phyloP scores from a whole-genome alignment of 352 stramenopile species.

The Sclerospora graminicola region DNA sequence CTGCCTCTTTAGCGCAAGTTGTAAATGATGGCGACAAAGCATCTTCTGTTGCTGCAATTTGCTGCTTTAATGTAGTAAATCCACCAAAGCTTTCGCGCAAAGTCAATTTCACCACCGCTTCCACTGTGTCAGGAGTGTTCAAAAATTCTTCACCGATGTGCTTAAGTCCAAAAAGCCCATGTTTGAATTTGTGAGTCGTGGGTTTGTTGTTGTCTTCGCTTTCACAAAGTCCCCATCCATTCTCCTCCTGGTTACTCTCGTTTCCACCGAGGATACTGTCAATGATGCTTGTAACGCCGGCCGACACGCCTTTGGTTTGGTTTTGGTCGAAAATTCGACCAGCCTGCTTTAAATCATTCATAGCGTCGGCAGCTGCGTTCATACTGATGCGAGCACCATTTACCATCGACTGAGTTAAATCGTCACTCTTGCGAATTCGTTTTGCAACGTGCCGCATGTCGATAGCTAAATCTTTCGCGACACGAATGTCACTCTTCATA shows the following conservation, averaged over 20 bases:
- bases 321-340: conserved; percentile 22
- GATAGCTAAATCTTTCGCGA: conserved; percentile 11
- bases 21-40: conserved; percentile 12
- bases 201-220: background rate
- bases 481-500: conserved; percentile 21
- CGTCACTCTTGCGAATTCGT: conserved; percentile 12
- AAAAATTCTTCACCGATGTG: background rate
- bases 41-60: conserved; percentile 15
- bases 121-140: conserved; percentile 10
- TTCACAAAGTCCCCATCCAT: background rate
- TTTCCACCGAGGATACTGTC: conserved; percentile 5
- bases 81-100: conserved; percentile 16
- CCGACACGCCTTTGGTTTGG: conserved; percentile 8
- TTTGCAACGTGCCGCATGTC: conserved; percentile 17
- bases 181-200: conserved; percentile 1
- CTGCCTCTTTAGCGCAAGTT: no score
- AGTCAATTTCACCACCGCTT: conserved; percentile 15
- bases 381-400: conserved; percentile 16
- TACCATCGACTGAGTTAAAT: conserved; percentile 15
- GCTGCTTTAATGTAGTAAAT: conserved; percentile 16
- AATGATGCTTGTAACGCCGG: conserved; percentile 7
- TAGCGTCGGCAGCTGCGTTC: conserved; percentile 17
- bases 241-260: conserved; percentile 1
- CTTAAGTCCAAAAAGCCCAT: conserved; percentile 4
- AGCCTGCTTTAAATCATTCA: conserved; percentile 22